Evolutionary conservation across 805 yeast genomes (phyloP), one percentile per base, ranked within the genome.

Genomic region (Wickerhamomyces chambardii): DNA sequence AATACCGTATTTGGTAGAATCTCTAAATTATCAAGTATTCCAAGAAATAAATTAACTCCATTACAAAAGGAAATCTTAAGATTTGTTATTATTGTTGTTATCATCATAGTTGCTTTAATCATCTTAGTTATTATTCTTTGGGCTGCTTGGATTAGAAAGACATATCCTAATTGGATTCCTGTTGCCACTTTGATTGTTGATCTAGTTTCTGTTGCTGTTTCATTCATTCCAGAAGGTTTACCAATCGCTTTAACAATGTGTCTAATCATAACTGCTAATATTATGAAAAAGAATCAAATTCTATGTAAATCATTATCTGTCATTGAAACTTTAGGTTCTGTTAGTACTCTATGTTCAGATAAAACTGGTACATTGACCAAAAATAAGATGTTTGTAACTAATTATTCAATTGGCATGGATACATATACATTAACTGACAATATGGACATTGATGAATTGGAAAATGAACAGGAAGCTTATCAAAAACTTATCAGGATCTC

Each of bases 271-370:
- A 65, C 73, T 19, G 75, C 78, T 15, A 48, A 50, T 28, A 56
- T 55, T 31, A 70, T 73, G 75, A 60, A 55, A 32, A 56, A 59
- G 36, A 51, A 58, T 39, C 62, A 66, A 33, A 62, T 73, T 25
- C 53, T 70, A 33, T 68, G 71, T 35, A 64, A 70, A 41, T 54
- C 68, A 3, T 51, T 70, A 34, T 51, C 69, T 14, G 63, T 66
- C 18, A 71, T 72, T 19, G 81, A 75, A 48, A 74, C 80, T 15
- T 56, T 75, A 42, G 82, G 80, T 14, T 63, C 73, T 14, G 70
- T 73, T 17, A 68, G 70, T 46, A 74, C 50, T 34, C 44, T 63
- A 27, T 64, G 68, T 40, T 58, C 61, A 21, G 70, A 63, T 39
- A 64, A 64, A 38, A 64, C 70, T 6, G 70, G 70, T 14, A 64